A percentile compares a stretch with the other conserved stretches of the same genome.
These are phyloP conservation scores for Phytomonas serpens DNA, from an alignment of 208 protist genomes.

Conservation along the genomic window DNA sequence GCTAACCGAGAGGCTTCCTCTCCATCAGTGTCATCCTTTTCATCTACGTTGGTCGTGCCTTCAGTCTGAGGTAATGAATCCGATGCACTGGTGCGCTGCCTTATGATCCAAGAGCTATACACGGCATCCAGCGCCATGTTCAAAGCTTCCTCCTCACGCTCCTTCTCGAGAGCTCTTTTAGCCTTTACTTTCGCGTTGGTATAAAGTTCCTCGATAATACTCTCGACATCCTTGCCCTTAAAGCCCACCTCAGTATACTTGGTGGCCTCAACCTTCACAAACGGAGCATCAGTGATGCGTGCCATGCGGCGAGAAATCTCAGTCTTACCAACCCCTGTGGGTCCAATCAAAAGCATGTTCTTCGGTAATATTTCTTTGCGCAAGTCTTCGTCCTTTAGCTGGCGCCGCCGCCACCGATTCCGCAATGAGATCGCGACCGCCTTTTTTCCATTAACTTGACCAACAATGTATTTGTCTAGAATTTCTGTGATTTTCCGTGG, in stretches of 20 bases:
- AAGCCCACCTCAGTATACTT: conserved; percentile 97
- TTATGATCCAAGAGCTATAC: conserved; percentile 53
- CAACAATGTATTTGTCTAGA: conserved; percentile 95
- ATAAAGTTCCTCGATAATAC: conserved; percentile 95
- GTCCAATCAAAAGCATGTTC: conserved; percentile 92
- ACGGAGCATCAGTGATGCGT: conserved; percentile 94
- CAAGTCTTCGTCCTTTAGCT: conserved; percentile 66
- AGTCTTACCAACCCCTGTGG: conserved; percentile 91
- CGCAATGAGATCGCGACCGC: conserved; percentile 96
- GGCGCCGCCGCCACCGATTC: conserved; percentile 90
- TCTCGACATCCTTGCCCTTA: conserved; percentile 95
- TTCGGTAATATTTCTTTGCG: conserved; percentile 87
- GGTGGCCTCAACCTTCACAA: conserved; percentile 98
- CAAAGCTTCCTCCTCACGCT: conserved; percentile 65
- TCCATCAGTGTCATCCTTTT: conserved; percentile 9
- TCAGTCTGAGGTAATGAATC: not conserved
- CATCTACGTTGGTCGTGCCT: conserved; percentile 5
- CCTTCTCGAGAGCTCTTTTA: conserved; percentile 48
- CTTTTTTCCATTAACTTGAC: conserved; percentile 92
- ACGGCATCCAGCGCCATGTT: conserved; percentile 72
- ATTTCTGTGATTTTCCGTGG: conserved; percentile 90
- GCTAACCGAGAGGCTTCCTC: conserved; percentile 12
- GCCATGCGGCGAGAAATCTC: conserved; percentile 96
- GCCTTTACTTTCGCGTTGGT: conserved; percentile 87
- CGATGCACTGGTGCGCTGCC: conserved; percentile 18